Evolutionary conservation across 2,329 filamentous ascomycete genomes (phyloP), one percentile per base, ranked within the genome.

Genomic region (Coleophoma crateriformis): DNA sequence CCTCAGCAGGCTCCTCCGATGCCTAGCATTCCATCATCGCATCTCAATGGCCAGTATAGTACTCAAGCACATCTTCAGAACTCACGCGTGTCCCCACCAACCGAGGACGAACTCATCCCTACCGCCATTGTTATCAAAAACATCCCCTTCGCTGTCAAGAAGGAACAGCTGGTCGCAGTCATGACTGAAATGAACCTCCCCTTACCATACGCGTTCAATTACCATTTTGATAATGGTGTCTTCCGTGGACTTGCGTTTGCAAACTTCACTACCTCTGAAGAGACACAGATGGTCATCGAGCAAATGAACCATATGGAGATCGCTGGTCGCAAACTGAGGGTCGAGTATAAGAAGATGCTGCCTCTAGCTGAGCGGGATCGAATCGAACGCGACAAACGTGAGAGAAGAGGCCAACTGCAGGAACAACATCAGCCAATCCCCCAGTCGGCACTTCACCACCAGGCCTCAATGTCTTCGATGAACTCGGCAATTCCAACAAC

Each of bases 341-440:
- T 99, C 22, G 94, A 99, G 69, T 99, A 97, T 74, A 99, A 99
- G 78, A 97, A 97, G 74, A 97, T 99, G 94, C 80, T 99, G 5
- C 94, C 94, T 1, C 82, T 95, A 57, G 89, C 91, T 33, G 94
- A 97, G 69, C 82, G 94, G 47, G 94, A 99, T 70, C 82, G 94
- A 38, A 97, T 99, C 59, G 94, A 99, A 69, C 82, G 94, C 6
- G 94, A 97, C 71, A 99, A 97, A 81, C 82, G 94, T 50, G 92
- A 97, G 72, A 88, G 94, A 60, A 85, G 94, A 47, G 94, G 94
- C 45, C 94, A 99, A 69, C 79, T 99, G 12, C 91, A 99, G 69
- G 94, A 99, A 70, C 94, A 99, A 69, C 94, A 99, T 69, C 84
- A 91, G 64, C 90, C 73, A 61, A 85, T 87, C 63, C 58, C 42